These are phyloP conservation scores for Trametes sp. DNA, from an alignment of 1,284 basidiomycete species.

Conservation along the genomic window DNA sequence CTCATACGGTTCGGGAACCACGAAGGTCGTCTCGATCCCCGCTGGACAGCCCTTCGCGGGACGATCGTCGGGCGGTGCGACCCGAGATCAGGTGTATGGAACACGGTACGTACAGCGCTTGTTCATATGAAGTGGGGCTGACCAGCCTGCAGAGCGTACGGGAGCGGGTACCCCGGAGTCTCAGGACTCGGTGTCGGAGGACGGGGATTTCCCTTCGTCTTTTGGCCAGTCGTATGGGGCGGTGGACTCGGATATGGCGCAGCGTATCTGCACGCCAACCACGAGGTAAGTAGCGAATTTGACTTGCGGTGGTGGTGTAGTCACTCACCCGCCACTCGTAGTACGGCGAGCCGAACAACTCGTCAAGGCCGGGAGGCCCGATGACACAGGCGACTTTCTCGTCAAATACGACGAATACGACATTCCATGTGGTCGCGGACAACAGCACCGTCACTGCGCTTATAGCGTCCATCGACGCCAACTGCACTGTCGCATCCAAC, in stretches of 20 bases:
- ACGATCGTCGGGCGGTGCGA: slow-evolving; percentile 50
- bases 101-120: slow-evolving; percentile 43
- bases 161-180: slow-evolving; percentile 64
- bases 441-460: slow-evolving; percentile 61
- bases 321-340: slow-evolving; percentile 34
- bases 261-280: slow-evolving; percentile 51
- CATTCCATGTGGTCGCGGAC: slow-evolving; percentile 66
- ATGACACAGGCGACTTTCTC: slow-evolving; percentile 58
- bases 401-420: slow-evolving; percentile 53
- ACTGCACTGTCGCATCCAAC: slow-evolving; percentile 50
- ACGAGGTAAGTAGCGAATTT: slow-evolving; percentile 42
- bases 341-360: slow-evolving; percentile 63
- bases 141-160: slow-evolving; percentile 52
- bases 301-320: background rate
- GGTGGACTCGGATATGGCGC: slow-evolving; percentile 44
- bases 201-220: slow-evolving; percentile 61
- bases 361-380: slow-evolving; percentile 64
- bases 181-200: slow-evolving; percentile 51
- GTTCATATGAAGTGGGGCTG: background rate
- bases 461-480: slow-evolving; percentile 52
- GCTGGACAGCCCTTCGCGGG: slow-evolving; percentile 53
- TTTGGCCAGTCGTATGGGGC: slow-evolving; percentile 67
- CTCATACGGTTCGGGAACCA: slow-evolving; percentile 50
- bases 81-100: slow-evolving; percentile 48
- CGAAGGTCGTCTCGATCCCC: slow-evolving; percentile 45